Evolutionary conservation across 2,329 filamentous ascomycete species (phyloP).

Genomic region (Cyphellophora attinorum): DNA sequence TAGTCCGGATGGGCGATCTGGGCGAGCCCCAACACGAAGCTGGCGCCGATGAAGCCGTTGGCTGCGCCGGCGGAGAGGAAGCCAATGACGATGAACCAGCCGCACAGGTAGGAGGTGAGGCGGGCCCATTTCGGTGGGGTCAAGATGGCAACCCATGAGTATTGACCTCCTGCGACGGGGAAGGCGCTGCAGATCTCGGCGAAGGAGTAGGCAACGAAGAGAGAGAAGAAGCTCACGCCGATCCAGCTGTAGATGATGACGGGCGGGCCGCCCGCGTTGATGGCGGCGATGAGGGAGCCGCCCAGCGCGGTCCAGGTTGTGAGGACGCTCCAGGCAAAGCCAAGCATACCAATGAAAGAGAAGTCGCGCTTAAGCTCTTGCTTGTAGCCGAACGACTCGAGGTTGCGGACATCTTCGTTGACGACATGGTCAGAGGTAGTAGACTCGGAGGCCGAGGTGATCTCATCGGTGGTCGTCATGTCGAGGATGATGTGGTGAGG

Average conservation of each 20-base stretch:
- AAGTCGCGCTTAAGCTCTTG: constrained; percentile 49
- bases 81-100: background rate
- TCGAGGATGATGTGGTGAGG: no score
- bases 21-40: constrained; percentile 46
- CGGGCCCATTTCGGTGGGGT: constrained; percentile 29
- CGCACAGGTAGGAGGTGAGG: constrained; percentile 24
- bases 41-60: constrained; percentile 29
- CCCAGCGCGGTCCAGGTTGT: constrained; percentile 30
- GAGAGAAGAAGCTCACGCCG: constrained; percentile 39
- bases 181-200: constrained; percentile 41
- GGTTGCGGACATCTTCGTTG: no score
- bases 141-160: constrained; percentile 19
- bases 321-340: constrained; percentile 27
- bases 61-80: constrained; percentile 24
- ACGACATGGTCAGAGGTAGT: no score
- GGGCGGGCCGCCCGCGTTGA: constrained; percentile 46
- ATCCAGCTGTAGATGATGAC: constrained; percentile 52
- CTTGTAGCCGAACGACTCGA: background rate
- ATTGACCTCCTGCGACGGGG: constrained; percentile 40
- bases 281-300: constrained; percentile 47
- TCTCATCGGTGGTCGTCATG: no score
- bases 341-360: constrained; percentile 38
- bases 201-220: constrained; percentile 49
- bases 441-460: no score
- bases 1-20: constrained; percentile 43